phyloP scores from a whole-genome alignment of 208 protist species.

The Spongospora subterranea region DNA sequence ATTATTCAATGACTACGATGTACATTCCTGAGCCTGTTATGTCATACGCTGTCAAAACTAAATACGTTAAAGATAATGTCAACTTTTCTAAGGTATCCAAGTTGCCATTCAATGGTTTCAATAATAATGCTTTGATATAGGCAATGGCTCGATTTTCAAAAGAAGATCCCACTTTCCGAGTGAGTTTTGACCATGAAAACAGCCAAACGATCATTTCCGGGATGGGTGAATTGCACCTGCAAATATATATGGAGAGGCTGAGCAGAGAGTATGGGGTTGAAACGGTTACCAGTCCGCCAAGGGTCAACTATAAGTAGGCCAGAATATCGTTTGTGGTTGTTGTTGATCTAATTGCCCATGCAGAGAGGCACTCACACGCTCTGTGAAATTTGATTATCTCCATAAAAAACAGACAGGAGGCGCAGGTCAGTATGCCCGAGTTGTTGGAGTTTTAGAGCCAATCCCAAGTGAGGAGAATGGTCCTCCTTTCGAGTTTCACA shows the following conservation, averaged over 20 bases:
- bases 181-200: conserved; percentile 62
- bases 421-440: conserved; percentile 94
- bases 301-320: conserved; percentile 31
- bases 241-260: conserved; percentile 73
- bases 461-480: conserved; percentile 66
- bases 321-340: neutral
- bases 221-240: conserved; percentile 72
- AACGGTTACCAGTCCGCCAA: neutral
- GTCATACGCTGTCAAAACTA: conserved; percentile 89
- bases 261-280: conserved; percentile 64
- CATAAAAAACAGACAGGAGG: conserved; percentile 99
- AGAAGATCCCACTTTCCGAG: conserved; percentile 72
- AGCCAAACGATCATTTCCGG: conserved; percentile 70
- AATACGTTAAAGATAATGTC: conserved; percentile 82
- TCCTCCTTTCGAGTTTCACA: conserved; percentile 84
- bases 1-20: conserved; percentile 84
- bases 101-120: neutral
- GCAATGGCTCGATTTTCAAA: conserved; percentile 54
- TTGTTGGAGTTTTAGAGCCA: conserved; percentile 78
- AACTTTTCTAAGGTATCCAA: conserved; percentile 85
- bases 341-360: conserved; percentile 71
- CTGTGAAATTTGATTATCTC: conserved; percentile 90
- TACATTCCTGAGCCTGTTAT: conserved; percentile 97
- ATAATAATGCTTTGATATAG: neutral
- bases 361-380: conserved; percentile 84